Percentiles rank a stretch among this genome's conserved stretches.
Evolutionary conservation across 345 rosid genomes (phyloP).

Genomic region (Bruguiera gymnorhiza): DNA sequence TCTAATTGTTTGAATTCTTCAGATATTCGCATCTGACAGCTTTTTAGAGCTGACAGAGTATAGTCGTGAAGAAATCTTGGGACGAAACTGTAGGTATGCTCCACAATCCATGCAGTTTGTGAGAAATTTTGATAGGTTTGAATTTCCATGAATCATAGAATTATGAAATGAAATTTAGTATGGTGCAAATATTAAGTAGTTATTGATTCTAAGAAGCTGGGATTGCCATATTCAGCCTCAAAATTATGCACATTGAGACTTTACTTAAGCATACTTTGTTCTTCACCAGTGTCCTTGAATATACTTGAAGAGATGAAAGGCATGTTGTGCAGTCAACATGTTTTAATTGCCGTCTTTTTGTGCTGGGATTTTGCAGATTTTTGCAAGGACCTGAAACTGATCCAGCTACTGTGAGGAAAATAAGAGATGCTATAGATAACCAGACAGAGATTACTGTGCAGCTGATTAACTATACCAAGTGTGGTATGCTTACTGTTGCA

Average conservation of each 20-base stretch:
- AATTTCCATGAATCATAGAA: background rate
- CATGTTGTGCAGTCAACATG: background rate
- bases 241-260: too few relatives aligned
- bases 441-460: constrained; percentile 90
- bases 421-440: constrained; percentile 83
- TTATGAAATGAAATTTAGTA: background rate
- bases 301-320: background rate
- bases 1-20: constrained; percentile 18
- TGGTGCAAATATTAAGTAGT: too few relatives aligned
- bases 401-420: constrained; percentile 82
- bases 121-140: background rate
- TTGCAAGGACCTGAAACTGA: constrained; percentile 99
- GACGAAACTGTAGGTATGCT: constrained; percentile 87
- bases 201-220: too few relatives aligned
- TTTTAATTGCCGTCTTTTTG: constrained; percentile 3
- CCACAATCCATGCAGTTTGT: background rate
- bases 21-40: constrained; percentile 98
- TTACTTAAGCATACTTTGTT: too few relatives aligned
- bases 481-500: constrained; percentile 44
- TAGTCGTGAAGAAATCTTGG: constrained; percentile 95
- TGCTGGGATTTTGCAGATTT: constrained; percentile 44
- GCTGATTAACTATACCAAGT: constrained; percentile 90
- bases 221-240: too few relatives aligned
- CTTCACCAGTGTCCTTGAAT: too few relatives aligned
- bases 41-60: constrained; percentile 96